Percentiles rank a stretch among this genome's conserved stretches.
phyloP scores from a whole-genome alignment of 805 yeast genomes.

The Barnettozyma sucrosica region DNA sequence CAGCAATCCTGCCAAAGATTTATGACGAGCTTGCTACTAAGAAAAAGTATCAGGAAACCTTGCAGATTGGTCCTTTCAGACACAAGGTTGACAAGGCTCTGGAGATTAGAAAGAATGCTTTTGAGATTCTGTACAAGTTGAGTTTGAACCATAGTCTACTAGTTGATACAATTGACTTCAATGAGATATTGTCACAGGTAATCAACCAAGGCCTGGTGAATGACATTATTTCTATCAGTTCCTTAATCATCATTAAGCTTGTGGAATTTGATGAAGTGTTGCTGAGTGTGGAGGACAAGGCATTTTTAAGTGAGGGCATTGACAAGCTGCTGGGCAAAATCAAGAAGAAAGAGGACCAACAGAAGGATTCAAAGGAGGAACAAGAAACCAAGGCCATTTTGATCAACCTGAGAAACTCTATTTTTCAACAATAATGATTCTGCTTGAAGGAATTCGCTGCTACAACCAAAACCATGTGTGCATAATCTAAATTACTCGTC shows the following conservation, averaged over 20 bases:
- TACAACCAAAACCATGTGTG: background rate
- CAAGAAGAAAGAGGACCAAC: slow-evolving; percentile 25
- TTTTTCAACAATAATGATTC: slow-evolving; percentile 7
- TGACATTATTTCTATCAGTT: slow-evolving; percentile 25
- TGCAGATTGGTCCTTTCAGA: slow-evolving; percentile 84
- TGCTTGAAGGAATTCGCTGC: background rate
- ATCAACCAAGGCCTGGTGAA: slow-evolving; percentile 35
- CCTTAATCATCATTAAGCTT: slow-evolving; percentile 23
- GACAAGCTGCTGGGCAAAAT: slow-evolving; percentile 24
- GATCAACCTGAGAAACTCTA: slow-evolving; percentile 19
- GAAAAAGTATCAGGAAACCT: slow-evolving; percentile 52
- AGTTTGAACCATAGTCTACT: slow-evolving; percentile 20
- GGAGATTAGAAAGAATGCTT: slow-evolving; percentile 64
- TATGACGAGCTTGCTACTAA: slow-evolving; percentile 50
- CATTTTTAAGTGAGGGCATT: slow-evolving; percentile 20
- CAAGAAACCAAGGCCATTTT: slow-evolving; percentile 24
- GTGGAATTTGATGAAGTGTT: slow-evolving; percentile 25
- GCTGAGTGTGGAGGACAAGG: slow-evolving; percentile 15
- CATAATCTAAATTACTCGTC: too few relatives aligned
- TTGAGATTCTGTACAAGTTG: slow-evolving; percentile 61
- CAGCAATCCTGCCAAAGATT: slow-evolving; percentile 43
- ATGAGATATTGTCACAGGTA: slow-evolving; percentile 30
- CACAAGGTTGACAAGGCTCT: slow-evolving; percentile 76
- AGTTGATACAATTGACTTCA: slow-evolving; percentile 26
- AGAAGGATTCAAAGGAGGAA: slow-evolving; percentile 26